Conservation (phyloP, 1,139 yeast genomes). For the Kurtzmaniella quercitrusa region DNA sequence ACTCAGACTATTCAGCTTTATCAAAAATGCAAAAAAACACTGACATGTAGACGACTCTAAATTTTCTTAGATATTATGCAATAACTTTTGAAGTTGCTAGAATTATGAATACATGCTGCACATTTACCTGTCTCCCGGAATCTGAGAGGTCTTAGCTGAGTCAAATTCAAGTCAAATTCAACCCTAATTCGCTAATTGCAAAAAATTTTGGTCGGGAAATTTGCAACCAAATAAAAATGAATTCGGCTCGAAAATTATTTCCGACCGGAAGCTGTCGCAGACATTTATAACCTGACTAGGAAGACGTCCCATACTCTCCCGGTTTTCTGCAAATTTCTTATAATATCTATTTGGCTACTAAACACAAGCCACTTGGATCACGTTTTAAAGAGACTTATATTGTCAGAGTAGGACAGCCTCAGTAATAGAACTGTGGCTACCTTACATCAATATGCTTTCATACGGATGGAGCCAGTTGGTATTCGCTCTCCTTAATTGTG, state of each 20-base stretch:
- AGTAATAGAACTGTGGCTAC: background rate
- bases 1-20: background rate
- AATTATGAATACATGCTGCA: background rate
- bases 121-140: background rate
- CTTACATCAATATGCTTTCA: background rate
- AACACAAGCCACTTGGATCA: background rate
- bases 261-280: background rate
- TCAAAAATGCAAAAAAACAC: background rate
- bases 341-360: background rate
- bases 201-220: background rate
- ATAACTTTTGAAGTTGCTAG: background rate
- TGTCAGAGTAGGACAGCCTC: background rate
- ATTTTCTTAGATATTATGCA: background rate
- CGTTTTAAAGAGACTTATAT: background rate
- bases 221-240: background rate
- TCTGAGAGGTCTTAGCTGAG: background rate
- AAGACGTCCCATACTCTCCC: background rate
- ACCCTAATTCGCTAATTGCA: background rate
- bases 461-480: background rate
- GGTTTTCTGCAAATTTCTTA: background rate
- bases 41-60: background rate
- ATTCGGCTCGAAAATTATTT: background rate
- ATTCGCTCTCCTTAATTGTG: background rate
- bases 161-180: background rate
- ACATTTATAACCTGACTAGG: background rate